A percentile compares a stretch with the other conserved stretches of the same genome.
phyloP scores from a whole-genome alignment of 768 basidiomycete species.

The Auricularia sp. region DNA sequence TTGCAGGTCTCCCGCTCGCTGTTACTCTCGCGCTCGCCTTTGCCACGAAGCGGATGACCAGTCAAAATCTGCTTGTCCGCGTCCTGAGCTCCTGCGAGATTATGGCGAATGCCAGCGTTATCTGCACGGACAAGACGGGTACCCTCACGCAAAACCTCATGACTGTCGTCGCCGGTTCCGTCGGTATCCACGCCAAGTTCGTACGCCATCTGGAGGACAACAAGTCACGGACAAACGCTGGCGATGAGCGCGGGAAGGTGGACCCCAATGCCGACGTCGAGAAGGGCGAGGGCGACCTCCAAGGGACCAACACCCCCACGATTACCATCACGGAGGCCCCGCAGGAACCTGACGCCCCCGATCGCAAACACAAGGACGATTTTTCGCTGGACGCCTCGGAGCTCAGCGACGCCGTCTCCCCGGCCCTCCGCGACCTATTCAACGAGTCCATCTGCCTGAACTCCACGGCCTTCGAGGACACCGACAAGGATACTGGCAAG shows the following conservation, averaged over 20 bases:
- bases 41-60: constrained; percentile 97
- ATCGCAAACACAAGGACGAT: constrained; percentile 49
- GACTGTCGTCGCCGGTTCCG: constrained; percentile 91
- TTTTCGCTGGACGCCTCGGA: constrained; percentile 78
- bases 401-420: constrained; percentile 55
- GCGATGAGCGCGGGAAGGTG: constrained; percentile 32
- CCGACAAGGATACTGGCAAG: constrained; percentile 48
- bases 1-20: constrained; percentile 77
- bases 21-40: constrained; percentile 95
- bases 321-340: neutral
- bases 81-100: constrained; percentile 96
- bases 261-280: constrained; percentile 5
- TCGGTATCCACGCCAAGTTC: constrained; percentile 93
- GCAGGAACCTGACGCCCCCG: constrained; percentile 1
- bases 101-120: constrained; percentile 95
- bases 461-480: constrained; percentile 90
- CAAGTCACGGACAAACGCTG: constrained; percentile 58
- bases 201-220: constrained; percentile 71
- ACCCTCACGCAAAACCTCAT: constrained; percentile 93
- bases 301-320: neutral
- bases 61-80: constrained; percentile 89
- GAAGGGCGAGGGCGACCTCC: constrained; percentile 6
- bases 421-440: constrained; percentile 52
- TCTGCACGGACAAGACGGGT: constrained; percentile 94
- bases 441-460: constrained; percentile 86